Conservation (phyloP, 2,329 filamentous ascomycete species). For the Fusarium drepaniforme region DNA sequence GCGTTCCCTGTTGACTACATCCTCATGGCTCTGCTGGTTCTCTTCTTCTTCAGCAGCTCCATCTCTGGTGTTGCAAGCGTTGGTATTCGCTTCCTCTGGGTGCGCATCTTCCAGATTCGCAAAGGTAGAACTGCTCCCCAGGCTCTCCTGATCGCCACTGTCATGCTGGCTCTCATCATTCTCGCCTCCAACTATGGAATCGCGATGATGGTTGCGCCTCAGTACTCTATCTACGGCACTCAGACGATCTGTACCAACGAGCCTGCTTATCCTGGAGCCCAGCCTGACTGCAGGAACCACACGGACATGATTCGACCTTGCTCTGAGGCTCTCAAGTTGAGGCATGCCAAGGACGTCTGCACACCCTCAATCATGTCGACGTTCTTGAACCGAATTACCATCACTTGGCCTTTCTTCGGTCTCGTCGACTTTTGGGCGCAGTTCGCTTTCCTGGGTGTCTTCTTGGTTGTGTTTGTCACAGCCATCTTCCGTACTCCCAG, state of each 20-base stretch:
- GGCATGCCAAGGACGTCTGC: conserved; percentile 83
- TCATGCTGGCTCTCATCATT: conserved; percentile 89
- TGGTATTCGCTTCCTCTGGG: conserved; percentile 96
- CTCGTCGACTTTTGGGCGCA: conserved; percentile 96
- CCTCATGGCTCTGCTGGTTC: conserved; percentile 84
- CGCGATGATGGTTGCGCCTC: conserved; percentile 93
- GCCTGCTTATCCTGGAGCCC: conserved; percentile 69
- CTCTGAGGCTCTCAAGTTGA: conserved; percentile 79
- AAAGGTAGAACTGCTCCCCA: conserved; percentile 92
- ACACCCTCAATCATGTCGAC: conserved; percentile 92
- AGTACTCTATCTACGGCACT: conserved; percentile 93
- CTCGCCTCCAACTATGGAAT: conserved; percentile 94
- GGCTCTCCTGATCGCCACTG: conserved; percentile 89
- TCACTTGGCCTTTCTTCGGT: conserved; percentile 97
- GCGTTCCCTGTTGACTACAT: conserved; percentile 94
- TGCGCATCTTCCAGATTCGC: conserved; percentile 91
- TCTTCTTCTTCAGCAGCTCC: conserved; percentile 90
- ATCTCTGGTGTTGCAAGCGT: conserved; percentile 87
- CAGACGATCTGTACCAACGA: conserved; percentile 92
- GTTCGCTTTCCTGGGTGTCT: conserved; percentile 88
- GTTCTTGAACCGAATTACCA: conserved; percentile 90
- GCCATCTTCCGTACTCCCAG: conserved; percentile 84
- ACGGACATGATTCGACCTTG: conserved; percentile 82
- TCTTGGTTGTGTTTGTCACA: conserved; percentile 83
- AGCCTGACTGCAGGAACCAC: conserved; percentile 81